Percentiles rank a stretch among this genome's conserved stretches.
Evolutionary conservation across 2,329 filamentous ascomycete species (phyloP).

Genomic region (Penicillium corylophilum): DNA sequence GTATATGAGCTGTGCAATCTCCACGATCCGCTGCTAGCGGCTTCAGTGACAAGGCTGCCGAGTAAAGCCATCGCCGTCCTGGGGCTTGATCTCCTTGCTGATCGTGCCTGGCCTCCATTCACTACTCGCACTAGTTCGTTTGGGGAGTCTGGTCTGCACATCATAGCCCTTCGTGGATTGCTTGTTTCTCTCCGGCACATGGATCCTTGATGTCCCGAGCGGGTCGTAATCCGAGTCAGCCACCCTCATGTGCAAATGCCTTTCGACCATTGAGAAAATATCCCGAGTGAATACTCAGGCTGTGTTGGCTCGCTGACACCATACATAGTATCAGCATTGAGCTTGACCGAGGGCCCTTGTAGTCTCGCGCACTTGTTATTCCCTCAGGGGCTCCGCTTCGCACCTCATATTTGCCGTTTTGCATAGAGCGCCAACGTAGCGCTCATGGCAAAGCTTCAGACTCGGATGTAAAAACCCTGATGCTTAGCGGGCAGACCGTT

Average conservation of each 20-base stretch:
- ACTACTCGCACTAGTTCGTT: conserved; percentile 4
- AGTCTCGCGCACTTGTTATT: no score
- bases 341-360: background rate
- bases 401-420: background rate
- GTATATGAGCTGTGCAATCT: conserved; percentile 1
- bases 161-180: background rate
- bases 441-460: background rate
- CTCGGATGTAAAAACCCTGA: background rate
- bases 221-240: background rate
- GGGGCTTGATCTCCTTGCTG: conserved; percentile 1
- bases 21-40: conserved; percentile 21
- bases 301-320: background rate
- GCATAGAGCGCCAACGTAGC: background rate
- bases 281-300: background rate
- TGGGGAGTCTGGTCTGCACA: background rate
- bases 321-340: background rate
- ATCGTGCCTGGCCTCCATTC: conserved; percentile 5
- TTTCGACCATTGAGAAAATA: background rate
- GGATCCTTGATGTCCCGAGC: background rate
- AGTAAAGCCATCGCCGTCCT: conserved; percentile 5
- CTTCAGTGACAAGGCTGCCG: conserved; percentile 1
- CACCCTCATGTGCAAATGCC: background rate
- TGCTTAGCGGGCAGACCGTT: background rate
- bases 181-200: conserved; percentile 6
- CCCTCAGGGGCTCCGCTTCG: background rate